Conservation (phyloP, 495 filamentous ascomycete species). For the Immersiella caudata region DNA sequence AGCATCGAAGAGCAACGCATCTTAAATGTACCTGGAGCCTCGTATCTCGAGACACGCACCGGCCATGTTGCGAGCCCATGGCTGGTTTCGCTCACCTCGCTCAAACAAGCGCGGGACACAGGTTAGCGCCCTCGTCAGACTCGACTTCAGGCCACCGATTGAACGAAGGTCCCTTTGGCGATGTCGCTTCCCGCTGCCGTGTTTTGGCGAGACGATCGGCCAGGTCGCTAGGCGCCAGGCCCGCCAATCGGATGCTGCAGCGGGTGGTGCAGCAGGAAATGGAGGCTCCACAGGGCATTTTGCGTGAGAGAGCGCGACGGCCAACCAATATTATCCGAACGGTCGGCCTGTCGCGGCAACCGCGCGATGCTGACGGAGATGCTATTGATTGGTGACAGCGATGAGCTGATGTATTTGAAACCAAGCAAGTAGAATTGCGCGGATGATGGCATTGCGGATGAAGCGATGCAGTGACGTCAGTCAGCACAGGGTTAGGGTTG, state of each 20-base stretch:
- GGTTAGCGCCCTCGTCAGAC: background rate
- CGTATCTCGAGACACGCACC: background rate
- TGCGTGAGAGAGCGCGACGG: background rate
- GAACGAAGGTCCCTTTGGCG: background rate
- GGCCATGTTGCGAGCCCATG: background rate
- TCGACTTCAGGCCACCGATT: background rate
- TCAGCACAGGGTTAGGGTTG: background rate
- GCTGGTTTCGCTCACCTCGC: background rate
- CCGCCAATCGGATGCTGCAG: background rate
- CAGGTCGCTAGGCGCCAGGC: background rate
- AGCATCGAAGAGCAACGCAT: background rate
- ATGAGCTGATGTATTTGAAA: background rate
- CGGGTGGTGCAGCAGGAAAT: background rate
- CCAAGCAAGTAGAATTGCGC: background rate
- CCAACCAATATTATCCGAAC: background rate
- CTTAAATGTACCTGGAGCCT: background rate
- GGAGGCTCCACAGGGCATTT: background rate
- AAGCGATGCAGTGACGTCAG: background rate
- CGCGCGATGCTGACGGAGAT: background rate
- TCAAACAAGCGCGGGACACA: background rate
- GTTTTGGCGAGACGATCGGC: background rate
- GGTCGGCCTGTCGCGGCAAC: background rate
- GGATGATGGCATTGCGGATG: background rate
- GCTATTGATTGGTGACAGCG: background rate
- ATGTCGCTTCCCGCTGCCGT: background rate